A percentile compares a stretch with the other conserved stretches of the same genome.
Conservation (phyloP, 2,329 filamentous ascomycete species). For the Bisporella sp. region DNA sequence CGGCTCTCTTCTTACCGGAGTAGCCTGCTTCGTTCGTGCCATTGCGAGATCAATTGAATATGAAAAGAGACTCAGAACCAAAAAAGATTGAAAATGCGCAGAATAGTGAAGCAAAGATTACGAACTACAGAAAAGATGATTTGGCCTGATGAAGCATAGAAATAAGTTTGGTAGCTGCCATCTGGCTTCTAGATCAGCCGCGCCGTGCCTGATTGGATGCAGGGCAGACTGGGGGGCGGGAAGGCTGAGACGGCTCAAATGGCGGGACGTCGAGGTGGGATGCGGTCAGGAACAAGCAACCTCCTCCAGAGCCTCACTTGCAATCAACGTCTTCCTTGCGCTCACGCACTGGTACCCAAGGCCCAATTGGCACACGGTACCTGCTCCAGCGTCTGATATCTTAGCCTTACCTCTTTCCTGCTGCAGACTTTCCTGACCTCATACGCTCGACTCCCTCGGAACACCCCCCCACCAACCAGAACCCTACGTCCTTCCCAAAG, state of each 20-base stretch:
- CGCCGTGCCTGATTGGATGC: neutral
- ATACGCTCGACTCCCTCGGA: neutral
- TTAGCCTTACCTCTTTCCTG: too few relatives aligned
- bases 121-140: neutral
- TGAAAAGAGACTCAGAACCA: slow-evolving; percentile 3
- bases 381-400: too few relatives aligned
- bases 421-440: too few relatives aligned
- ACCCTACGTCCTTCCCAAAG: slow-evolving; percentile 1
- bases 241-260: too few relatives aligned
- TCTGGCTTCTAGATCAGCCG: slow-evolving; percentile 8
- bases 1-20: slow-evolving; percentile 55
- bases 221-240: too few relatives aligned
- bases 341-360: too few relatives aligned
- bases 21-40: slow-evolving; percentile 65
- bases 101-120: slow-evolving; percentile 1
- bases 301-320: too few relatives aligned
- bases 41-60: slow-evolving; percentile 33
- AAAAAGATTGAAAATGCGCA: slow-evolving; percentile 1
- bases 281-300: too few relatives aligned
- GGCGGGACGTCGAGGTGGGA: too few relatives aligned
- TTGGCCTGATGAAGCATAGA: neutral
- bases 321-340: too few relatives aligned
- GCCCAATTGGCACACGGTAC: too few relatives aligned
- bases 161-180: slow-evolving; percentile 8
- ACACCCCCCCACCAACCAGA: neutral